Evolutionary conservation across 768 basidiomycete species (phyloP).

Genomic region (Hericium erinaceus): DNA sequence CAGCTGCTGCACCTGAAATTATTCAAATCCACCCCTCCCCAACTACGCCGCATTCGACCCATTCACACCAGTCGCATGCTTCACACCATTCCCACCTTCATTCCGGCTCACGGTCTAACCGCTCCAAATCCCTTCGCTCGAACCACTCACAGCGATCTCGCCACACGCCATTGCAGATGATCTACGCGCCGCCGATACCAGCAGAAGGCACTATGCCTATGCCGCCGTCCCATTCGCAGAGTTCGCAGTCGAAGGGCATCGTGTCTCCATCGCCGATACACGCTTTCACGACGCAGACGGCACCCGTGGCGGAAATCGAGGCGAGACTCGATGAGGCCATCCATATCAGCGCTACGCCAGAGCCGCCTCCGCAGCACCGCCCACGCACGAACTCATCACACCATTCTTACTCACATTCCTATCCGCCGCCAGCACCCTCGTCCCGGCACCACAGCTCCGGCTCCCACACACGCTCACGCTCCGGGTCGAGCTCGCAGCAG

Average conservation of each 20-base stretch:
- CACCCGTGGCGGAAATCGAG: neutral
- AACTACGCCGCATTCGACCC: neutral
- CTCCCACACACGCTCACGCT: neutral
- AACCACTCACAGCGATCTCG: neutral
- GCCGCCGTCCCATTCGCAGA: neutral
- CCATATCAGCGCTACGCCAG: neutral
- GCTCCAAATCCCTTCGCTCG: conserved; percentile 5
- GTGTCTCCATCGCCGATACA: neutral
- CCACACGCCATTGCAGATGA: conserved; percentile 8
- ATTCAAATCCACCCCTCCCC: conserved; percentile 14
- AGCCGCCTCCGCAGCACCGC: neutral
- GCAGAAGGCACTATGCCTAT: neutral
- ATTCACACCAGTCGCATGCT: neutral
- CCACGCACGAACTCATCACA: neutral
- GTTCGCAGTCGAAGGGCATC: neutral
- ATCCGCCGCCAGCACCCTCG: neutral
- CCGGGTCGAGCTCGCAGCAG: neutral
- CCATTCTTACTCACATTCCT: neutral
- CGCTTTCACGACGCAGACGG: neutral
- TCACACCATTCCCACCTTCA: neutral
- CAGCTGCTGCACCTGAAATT: conserved; percentile 9
- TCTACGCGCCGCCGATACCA: conserved; percentile 8
- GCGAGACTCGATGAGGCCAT: neutral
- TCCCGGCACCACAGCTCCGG: neutral
- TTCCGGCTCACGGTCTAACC: conserved; percentile 6